phyloP scores from a whole-genome alignment of 257 asterid genomes.

The Salvia rosmarinus region DNA sequence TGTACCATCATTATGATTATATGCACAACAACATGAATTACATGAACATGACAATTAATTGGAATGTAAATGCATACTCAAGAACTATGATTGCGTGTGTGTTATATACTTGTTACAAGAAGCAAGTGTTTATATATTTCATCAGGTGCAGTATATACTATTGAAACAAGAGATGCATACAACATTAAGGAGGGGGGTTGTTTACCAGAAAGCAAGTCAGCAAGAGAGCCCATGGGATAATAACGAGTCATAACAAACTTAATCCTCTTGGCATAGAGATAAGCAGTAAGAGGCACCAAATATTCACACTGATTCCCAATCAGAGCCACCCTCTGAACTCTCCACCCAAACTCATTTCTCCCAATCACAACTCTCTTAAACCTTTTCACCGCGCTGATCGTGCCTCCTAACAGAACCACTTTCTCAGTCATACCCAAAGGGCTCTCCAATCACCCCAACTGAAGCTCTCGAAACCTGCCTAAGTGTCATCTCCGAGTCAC shows the following conservation, averaged over 20 bases:
- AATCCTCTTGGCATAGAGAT: slow-evolving; percentile 62
- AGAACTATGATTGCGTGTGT: too few relatives aligned
- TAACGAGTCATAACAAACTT: slow-evolving; percentile 58
- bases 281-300: slow-evolving; percentile 57
- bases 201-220: slow-evolving; percentile 54
- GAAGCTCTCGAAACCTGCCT: slow-evolving; percentile 60
- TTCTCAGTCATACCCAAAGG: slow-evolving; percentile 58
- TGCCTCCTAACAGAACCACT: slow-evolving; percentile 53
- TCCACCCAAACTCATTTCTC: slow-evolving; percentile 53
- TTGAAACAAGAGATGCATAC: background rate
- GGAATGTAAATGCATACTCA: too few relatives aligned
- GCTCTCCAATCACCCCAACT: slow-evolving; percentile 58
- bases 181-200: too few relatives aligned
- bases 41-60: too few relatives aligned
- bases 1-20: too few relatives aligned
- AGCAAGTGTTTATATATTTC: too few relatives aligned
- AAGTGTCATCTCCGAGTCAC: slow-evolving; percentile 40
- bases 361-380: slow-evolving; percentile 44
- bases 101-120: too few relatives aligned
- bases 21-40: too few relatives aligned
- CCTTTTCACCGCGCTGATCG: slow-evolving; percentile 52
- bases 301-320: slow-evolving; percentile 43
- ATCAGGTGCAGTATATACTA: too few relatives aligned
- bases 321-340: slow-evolving; percentile 43
- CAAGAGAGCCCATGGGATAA: slow-evolving; percentile 70